Conservation (phyloP, 2,329 filamentous ascomycete species). For the Penicillium crustosum region DNA sequence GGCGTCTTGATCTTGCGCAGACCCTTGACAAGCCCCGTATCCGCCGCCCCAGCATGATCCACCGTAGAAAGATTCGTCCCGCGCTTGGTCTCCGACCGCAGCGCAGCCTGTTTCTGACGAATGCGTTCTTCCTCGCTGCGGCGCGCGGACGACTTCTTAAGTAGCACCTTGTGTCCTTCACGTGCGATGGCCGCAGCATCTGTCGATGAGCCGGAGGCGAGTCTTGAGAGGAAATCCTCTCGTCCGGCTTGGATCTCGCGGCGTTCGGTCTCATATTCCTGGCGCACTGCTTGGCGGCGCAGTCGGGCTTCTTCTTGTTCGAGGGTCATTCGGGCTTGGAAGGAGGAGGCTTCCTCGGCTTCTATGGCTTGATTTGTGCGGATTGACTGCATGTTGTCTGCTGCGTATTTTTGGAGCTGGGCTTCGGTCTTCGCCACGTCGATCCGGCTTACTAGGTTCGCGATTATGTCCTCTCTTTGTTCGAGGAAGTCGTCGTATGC, state of each 20-base stretch:
- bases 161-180: slow-evolving; percentile 59
- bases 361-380: slow-evolving; percentile 51
- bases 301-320: slow-evolving; percentile 67
- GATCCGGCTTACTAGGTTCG: slow-evolving; percentile 75
- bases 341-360: slow-evolving; percentile 48
- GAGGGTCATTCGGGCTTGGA: slow-evolving; percentile 51
- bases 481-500: slow-evolving; percentile 95
- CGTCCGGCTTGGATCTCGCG: slow-evolving; percentile 62
- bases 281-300: slow-evolving; percentile 61
- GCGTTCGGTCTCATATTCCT: slow-evolving; percentile 71
- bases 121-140: slow-evolving; percentile 56
- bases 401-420: slow-evolving; percentile 68
- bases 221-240: slow-evolving; percentile 67
- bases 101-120: slow-evolving; percentile 46
- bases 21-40: slow-evolving; percentile 67
- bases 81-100: slow-evolving; percentile 37
- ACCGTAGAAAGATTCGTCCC: slow-evolving; percentile 20
- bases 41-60: slow-evolving; percentile 28
- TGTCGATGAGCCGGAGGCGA: slow-evolving; percentile 62
- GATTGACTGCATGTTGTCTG: slow-evolving; percentile 65
- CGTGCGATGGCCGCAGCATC: slow-evolving; percentile 58
- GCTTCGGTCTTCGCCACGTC: slow-evolving; percentile 65
- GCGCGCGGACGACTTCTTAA: slow-evolving; percentile 68
- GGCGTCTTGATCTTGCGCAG: slow-evolving; percentile 65
- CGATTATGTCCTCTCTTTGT: slow-evolving; percentile 84